A percentile compares a stretch with the other conserved stretches of the same genome.
phyloP scores from a whole-genome alignment of 2,329 filamentous ascomycete species.

The Fonsecaea monophora region DNA sequence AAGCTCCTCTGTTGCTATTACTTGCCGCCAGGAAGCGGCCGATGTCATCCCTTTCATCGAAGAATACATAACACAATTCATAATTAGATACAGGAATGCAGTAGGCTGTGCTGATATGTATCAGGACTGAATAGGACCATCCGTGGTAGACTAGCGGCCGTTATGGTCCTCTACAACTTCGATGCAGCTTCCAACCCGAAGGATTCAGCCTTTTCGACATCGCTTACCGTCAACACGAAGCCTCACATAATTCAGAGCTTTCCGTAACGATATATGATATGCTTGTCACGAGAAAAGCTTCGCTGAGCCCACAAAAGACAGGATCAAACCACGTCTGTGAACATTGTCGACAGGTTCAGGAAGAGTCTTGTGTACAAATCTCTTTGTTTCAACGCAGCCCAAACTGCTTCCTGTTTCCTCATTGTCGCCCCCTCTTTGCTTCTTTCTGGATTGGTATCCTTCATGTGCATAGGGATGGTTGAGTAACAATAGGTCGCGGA shows the following conservation, averaged over 20 bases:
- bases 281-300: not conserved
- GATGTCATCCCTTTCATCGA: not conserved
- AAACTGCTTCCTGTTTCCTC: not conserved
- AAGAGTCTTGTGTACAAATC: not conserved
- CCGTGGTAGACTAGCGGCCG: not conserved
- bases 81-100: not conserved
- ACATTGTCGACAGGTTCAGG: not conserved
- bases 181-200: not conserved
- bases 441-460: not conserved
- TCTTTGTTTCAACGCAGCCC: not conserved
- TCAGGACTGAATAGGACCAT: not conserved
- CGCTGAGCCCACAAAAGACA: not conserved
- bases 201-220: not conserved
- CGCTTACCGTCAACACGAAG: not conserved
- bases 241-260: not conserved
- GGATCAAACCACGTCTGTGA: not conserved
- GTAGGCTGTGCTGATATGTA: not conserved
- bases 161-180: not conserved
- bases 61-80: not conserved
- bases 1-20: not conserved
- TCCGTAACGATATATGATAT: not conserved
- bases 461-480: not conserved
- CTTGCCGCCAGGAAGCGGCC: not conserved
- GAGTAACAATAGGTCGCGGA: not conserved
- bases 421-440: not conserved